Conservation (phyloP, 257 asterid genomes). For the Scutellaria minor region DNA sequence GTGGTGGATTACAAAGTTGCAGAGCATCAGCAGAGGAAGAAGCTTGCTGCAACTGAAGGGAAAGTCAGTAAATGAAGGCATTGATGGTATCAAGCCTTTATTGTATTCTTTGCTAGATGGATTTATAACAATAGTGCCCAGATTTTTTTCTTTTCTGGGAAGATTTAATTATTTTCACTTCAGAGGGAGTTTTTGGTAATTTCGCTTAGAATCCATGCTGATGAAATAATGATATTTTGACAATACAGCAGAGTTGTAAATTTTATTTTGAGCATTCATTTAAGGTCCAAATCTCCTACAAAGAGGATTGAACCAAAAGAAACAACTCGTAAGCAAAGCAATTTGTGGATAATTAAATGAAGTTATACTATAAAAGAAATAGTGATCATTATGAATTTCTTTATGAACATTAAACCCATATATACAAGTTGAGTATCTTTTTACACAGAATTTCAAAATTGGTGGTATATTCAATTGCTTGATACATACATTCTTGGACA, state of each 20-base stretch:
- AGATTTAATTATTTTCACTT: not conserved
- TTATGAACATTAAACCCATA: not conserved
- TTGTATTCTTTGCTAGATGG: conserved; percentile 7
- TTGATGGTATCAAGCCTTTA: not conserved
- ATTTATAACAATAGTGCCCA: conserved; percentile 29
- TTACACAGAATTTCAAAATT: not conserved
- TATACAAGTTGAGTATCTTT: not conserved
- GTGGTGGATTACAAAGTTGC: conserved; percentile 80
- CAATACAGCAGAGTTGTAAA: too few relatives aligned
- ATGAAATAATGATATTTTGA: conserved; percentile 18
- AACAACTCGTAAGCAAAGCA: too few relatives aligned
- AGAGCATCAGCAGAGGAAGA: conserved; percentile 82
- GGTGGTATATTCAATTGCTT: not conserved
- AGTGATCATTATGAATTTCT: too few relatives aligned
- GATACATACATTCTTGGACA: not conserved
- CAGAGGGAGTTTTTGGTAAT: conserved; percentile 27
- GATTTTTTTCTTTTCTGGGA: conserved; percentile 32
- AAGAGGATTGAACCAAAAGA: too few relatives aligned
- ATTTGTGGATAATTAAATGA: too few relatives aligned
- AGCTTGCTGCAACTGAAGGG: conserved; percentile 47
- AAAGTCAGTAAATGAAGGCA: conserved; percentile 42
- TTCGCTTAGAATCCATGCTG: conserved; percentile 13
- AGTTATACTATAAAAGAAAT: too few relatives aligned
- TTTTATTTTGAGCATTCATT: too few relatives aligned
- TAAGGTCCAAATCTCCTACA: too few relatives aligned